Percentiles rank a stretch among this genome's conserved stretches.
phyloP scores from a whole-genome alignment of 768 basidiomycete species.

The Boletus reticulatus region DNA sequence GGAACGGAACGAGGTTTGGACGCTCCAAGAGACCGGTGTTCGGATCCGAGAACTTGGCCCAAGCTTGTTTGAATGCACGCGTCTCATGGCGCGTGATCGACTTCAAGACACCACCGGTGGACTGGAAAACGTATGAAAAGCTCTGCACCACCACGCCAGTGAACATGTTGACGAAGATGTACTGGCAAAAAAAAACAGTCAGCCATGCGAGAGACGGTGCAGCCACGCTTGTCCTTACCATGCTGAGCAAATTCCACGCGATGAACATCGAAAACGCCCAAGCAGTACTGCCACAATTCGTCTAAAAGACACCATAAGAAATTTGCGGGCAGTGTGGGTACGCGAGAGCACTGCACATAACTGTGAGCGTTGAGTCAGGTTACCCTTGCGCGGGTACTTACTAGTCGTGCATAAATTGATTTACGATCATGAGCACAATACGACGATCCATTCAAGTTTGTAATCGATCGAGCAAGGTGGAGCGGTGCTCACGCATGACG shows the following conservation, averaged over 20 bases:
- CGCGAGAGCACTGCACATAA: slow-evolving; percentile 53
- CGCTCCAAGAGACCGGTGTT: slow-evolving; percentile 78
- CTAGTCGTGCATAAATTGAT: slow-evolving; percentile 97
- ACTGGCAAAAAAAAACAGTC: slow-evolving; percentile 46
- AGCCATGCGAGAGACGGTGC: slow-evolving; percentile 9
- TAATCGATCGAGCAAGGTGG: too few relatives aligned
- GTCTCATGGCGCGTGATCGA: slow-evolving; percentile 88
- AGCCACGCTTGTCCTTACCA: slow-evolving; percentile 47
- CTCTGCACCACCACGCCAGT: slow-evolving; percentile 96
- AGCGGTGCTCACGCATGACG: too few relatives aligned
- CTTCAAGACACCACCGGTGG: slow-evolving; percentile 68
- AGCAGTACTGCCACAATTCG: slow-evolving; percentile 82
- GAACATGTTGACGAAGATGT: slow-evolving; percentile 95
- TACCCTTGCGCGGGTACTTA: slow-evolving; percentile 29
- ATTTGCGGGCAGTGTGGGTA: slow-evolving; percentile 81
- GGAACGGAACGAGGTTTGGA: slow-evolving; percentile 70
- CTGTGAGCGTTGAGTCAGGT: not conserved
- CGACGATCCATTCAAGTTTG: too few relatives aligned
- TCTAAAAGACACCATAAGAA: slow-evolving; percentile 44
- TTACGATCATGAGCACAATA: too few relatives aligned
- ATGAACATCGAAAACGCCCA: slow-evolving; percentile 91
- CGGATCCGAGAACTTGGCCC: slow-evolving; percentile 80
- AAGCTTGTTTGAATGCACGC: slow-evolving; percentile 91
- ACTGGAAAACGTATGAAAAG: slow-evolving; percentile 94
- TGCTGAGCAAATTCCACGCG: slow-evolving; percentile 92